Conservation (phyloP, 2,329 filamentous ascomycete genomes). For the Bipolaris victoriae region DNA sequence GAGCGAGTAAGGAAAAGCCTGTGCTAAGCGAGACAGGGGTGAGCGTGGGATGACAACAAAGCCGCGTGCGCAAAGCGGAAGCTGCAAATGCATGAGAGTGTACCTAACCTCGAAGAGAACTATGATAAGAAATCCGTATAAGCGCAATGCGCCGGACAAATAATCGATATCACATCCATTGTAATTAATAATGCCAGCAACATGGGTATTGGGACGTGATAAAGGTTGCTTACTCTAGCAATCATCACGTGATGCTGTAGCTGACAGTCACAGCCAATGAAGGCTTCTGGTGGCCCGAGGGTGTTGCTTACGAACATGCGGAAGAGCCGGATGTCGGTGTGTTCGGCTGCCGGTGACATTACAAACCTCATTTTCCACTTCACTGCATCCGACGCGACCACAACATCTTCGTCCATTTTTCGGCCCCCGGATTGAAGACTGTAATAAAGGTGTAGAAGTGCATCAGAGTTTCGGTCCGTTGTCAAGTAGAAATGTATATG, state of each 20-base stretch:
- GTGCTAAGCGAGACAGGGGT: too few species aligned
- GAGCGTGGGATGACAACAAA: too few species aligned
- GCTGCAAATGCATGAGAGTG: too few species aligned
- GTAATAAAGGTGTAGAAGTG: background rate
- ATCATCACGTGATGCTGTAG: background rate
- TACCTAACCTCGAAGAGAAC: background rate
- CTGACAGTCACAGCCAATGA: background rate
- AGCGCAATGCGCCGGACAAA: too few species aligned
- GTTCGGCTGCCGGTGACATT: slow-evolving; percentile 7
- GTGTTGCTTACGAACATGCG: slow-evolving; percentile 8
- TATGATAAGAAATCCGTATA: background rate
- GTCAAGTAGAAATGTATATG: slow-evolving; percentile 1
- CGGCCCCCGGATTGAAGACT: background rate
- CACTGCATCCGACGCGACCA: background rate
- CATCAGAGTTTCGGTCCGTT: slow-evolving; percentile 5
- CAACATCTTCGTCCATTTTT: background rate
- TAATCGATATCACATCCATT: background rate
- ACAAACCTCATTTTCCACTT: slow-evolving; percentile 6
- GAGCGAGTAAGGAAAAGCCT: too few species aligned
- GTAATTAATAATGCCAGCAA: background rate
- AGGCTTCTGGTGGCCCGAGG: background rate
- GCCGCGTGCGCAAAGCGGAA: too few species aligned
- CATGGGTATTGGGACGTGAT: background rate
- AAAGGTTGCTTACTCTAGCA: background rate
- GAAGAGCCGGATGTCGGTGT: background rate